phyloP scores from a whole-genome alignment of 1,284 basidiomycete genomes.

The Mixia osmundae region DNA sequence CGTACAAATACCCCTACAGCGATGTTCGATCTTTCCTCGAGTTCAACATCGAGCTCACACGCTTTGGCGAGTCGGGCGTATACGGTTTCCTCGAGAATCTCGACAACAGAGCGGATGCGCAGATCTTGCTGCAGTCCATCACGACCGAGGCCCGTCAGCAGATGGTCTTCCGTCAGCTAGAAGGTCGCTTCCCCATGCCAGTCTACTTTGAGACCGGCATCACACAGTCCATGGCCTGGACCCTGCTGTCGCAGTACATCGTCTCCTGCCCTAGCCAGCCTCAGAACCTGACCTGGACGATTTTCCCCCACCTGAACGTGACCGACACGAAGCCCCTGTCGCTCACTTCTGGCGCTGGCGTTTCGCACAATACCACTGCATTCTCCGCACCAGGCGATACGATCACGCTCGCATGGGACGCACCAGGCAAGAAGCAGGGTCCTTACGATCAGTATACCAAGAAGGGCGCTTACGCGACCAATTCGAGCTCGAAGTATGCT shows the following conservation, averaged over 20 bases:
- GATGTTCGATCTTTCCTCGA: conserved; percentile 37
- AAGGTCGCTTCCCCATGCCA: conserved; percentile 2
- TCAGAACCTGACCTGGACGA: conserved; percentile 33
- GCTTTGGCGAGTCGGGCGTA: conserved; percentile 38
- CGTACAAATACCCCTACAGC: conserved; percentile 34
- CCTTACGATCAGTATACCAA: conserved; percentile 6
- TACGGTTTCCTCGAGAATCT: conserved; percentile 39
- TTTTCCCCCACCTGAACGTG: conserved; percentile 32
- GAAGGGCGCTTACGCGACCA: not conserved
- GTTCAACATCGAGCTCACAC: conserved; percentile 34
- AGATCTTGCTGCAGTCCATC: conserved; percentile 34
- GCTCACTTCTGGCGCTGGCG: conserved; percentile 23
- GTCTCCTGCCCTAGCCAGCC: conserved; percentile 34
- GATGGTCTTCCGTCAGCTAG: conserved; percentile 36
- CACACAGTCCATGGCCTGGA: conserved; percentile 37
- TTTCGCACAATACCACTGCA: conserved; percentile 30
- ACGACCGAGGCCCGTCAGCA: conserved; percentile 42
- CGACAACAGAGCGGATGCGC: conserved; percentile 33
- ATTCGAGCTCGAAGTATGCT: conserved; percentile 20
- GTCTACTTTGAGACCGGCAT: conserved; percentile 5
- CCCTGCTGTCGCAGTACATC: conserved; percentile 35
- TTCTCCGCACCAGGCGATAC: conserved; percentile 29
- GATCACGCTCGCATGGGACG: conserved; percentile 34
- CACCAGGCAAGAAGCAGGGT: conserved; percentile 27
- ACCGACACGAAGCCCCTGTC: conserved; percentile 20